phyloP scores from a whole-genome alignment of 1,284 basidiomycete genomes.

The Papiliotrema nemorosa region DNA sequence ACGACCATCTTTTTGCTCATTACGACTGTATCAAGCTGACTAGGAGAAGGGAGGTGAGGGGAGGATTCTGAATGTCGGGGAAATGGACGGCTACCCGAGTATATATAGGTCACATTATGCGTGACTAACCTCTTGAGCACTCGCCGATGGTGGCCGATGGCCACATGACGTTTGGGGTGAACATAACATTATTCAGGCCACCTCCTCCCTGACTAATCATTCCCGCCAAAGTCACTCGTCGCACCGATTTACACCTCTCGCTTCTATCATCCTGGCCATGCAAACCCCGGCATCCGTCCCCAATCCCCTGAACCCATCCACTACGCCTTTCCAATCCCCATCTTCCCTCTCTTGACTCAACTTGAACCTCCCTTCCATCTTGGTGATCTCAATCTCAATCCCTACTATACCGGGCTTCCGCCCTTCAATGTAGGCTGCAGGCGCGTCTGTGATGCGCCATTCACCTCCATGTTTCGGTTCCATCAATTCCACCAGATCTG shows the following conservation, averaged over 20 bases:
- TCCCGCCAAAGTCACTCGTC: too few species aligned
- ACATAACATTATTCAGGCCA: too few species aligned
- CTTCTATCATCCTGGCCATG: constrained; percentile 37
- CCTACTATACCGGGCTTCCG: constrained; percentile 50
- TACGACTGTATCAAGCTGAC: too few species aligned
- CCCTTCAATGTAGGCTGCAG: constrained; percentile 40
- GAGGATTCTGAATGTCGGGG: too few species aligned
- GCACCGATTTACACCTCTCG: too few species aligned
- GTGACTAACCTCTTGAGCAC: too few species aligned
- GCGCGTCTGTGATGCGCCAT: constrained; percentile 49
- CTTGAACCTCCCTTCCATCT: constrained; percentile 50
- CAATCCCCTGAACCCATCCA: constrained; percentile 40
- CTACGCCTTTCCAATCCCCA: constrained; percentile 48
- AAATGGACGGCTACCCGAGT: too few species aligned
- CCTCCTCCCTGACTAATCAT: too few species aligned
- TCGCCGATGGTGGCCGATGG: too few species aligned
- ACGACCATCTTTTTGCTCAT: constrained; percentile 12
- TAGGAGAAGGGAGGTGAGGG: too few species aligned
- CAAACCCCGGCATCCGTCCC: constrained; percentile 28
- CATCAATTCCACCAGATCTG: constrained; percentile 28
- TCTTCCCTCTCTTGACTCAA: constrained; percentile 45
- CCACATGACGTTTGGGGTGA: too few species aligned
- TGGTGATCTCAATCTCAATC: constrained; percentile 46
- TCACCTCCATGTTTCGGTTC: constrained; percentile 22
- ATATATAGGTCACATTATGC: too few species aligned